Base-by-base conservation (phyloP, 2,329 filamentous ascomycete genomes). In the Alternaria dauci region DNA sequence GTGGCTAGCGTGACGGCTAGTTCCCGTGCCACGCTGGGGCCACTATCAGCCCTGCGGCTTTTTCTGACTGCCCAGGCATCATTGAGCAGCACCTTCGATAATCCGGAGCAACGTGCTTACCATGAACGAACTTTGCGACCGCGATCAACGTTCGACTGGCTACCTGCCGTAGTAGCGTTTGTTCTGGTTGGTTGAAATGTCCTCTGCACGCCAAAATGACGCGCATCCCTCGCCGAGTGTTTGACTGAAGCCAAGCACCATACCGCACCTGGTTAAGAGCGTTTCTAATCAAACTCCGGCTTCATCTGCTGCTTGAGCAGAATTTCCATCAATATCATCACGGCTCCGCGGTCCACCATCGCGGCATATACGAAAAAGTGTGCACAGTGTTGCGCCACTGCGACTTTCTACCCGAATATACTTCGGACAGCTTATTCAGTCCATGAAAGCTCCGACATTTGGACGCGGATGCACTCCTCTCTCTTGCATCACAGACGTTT, bases 281-380 rank as follows among this genome's bases (percentile, higher is more conserved):
- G 57, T 44, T 56, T 26, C 38, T 32, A 41, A 32, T 36, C 39
- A n/a, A 42, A 23, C 52, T 36, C 39, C 38, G 42, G 52, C 44
- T 18, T 55, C 54, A 42, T 38, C 57, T 50, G 52, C 57, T 59
- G 57, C 57, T 59, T 56, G 57, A 59, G 57, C 57, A 59, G 57
- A 59, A 59, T 56, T 59, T 59, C 57, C 39, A 56, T 39, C 52
- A 30, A 44, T 39, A 56, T 41, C 55, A n/a, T 30, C 30, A 51
- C 44, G 25, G 39, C 32, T 46, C 39, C 30, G 30, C 25, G 44
- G n/a, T 18, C 28, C 28, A 11, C 46, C 18, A 34, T 34, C 39
- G 26, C 39, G 4, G 34, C 53, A 42, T 34, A 20, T 32, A 36
- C 23, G 38, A 12, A 16, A 44, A 12, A 16, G 12, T 12, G n/a